Evolutionary conservation across 1,284 basidiomycete species (phyloP).

Genomic region (Puccinia hordei): DNA sequence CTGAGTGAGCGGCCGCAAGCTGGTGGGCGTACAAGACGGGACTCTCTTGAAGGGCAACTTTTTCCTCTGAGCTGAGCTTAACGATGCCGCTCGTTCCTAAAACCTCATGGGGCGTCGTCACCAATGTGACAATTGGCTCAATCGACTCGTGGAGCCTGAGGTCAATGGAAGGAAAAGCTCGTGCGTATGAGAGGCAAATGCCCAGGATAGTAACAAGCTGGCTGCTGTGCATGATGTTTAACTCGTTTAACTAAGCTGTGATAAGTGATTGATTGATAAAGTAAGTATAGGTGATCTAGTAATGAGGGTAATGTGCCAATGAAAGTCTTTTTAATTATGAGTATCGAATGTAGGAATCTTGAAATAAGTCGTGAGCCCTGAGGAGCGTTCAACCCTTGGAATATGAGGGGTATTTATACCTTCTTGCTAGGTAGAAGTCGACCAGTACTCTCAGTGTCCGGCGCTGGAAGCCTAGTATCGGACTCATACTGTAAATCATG

Average conservation of each 20-base stretch:
- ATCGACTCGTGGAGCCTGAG: not conserved
- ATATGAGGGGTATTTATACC: constrained; percentile 12
- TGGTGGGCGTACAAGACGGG: not conserved
- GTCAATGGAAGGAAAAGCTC: not conserved
- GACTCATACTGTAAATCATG: too few species aligned
- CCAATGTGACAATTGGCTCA: not conserved
- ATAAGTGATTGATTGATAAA: not conserved
- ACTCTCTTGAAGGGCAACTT: not conserved
- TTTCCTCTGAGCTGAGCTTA: not conserved
- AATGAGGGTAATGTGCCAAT: not conserved
- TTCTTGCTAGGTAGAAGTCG: not conserved
- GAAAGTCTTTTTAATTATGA: not conserved
- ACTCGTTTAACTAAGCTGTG: not conserved
- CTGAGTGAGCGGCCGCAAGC: not conserved
- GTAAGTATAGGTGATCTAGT: not conserved
- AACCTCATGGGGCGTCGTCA: not conserved
- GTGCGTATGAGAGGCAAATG: constrained; percentile 3
- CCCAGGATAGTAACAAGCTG: constrained; percentile 2
- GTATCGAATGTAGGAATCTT: not conserved
- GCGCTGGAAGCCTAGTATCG: too few species aligned
- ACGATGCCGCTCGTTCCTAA: not conserved
- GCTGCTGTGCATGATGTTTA: not conserved
- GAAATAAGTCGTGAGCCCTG: not conserved
- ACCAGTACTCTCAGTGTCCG: not conserved
- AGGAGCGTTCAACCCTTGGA: not conserved